phyloP scores from a whole-genome alignment of 345 rosid species.

The Arabidopsis thaliana region TAIR10.1 NC_003075.7:2436001-2436500 shows the following conservation, averaged over 20 bases:
- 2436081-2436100: slow-evolving; percentile 10
- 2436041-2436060: slow-evolving; percentile 32
- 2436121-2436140: slow-evolving; percentile 58
- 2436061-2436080: slow-evolving; percentile 1
- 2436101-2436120: slow-evolving; percentile 53
- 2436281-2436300: neutral
- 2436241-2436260: slow-evolving; percentile 52
- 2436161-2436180: slow-evolving; percentile 62
- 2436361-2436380: slow-evolving; percentile 65
- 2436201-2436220: slow-evolving; percentile 56
- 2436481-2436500: slow-evolving; percentile 61
- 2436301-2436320: slow-evolving; percentile 5
- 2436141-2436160: slow-evolving; percentile 63
- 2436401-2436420: slow-evolving; percentile 60
- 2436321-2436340: slow-evolving; percentile 76
- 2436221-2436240: slow-evolving; percentile 54
- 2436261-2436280: neutral
- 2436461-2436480: slow-evolving; percentile 49
- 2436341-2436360: slow-evolving; percentile 65
- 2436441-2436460: slow-evolving; percentile 66
- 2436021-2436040: slow-evolving; percentile 52
- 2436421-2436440: slow-evolving; percentile 73
- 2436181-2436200: slow-evolving; percentile 62
- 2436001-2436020: slow-evolving; percentile 70
- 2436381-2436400: slow-evolving; percentile 67